Percentiles rank a stretch among this genome's conserved stretches.
Evolutionary conservation across 176 grass and related monocot species (phyloP).

Genomic region (Dactylis glomerata): DNA sequence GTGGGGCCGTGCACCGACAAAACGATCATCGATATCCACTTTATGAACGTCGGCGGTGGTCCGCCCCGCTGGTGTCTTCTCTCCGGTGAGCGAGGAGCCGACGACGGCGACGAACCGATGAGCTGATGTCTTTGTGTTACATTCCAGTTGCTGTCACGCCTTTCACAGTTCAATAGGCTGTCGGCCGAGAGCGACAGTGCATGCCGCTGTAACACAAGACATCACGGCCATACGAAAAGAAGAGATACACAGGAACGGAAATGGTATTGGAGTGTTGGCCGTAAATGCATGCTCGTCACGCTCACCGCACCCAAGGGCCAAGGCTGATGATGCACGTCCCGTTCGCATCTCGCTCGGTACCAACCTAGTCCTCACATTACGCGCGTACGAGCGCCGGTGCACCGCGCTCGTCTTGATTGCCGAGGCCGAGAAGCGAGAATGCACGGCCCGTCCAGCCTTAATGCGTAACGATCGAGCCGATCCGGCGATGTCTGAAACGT

Average conservation of each 20-base stretch:
- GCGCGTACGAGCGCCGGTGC: neutral
- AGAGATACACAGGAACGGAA: neutral
- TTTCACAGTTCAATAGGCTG: neutral
- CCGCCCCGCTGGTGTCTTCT: neutral
- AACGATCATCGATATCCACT: neutral
- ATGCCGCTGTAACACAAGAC: neutral
- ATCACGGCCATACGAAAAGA: neutral
- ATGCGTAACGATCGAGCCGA: neutral
- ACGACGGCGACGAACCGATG: neutral
- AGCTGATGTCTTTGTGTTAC: neutral
- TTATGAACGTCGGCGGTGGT: neutral
- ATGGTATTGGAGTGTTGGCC: neutral
- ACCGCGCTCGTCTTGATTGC: neutral
- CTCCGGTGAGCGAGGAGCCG: neutral
- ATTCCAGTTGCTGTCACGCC: neutral
- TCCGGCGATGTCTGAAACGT: neutral
- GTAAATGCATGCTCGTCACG: constrained; percentile 20
- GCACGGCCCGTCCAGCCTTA: neutral
- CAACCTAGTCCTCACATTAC: neutral
- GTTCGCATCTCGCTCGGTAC: neutral
- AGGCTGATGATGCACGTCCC: neutral
- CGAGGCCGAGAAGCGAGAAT: neutral
- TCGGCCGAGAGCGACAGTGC: neutral
- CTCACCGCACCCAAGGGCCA: neutral
- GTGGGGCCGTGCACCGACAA: neutral